Conservation (phyloP, 1,284 basidiomycete species). For the Sanghuangporus weigelae region DNA sequence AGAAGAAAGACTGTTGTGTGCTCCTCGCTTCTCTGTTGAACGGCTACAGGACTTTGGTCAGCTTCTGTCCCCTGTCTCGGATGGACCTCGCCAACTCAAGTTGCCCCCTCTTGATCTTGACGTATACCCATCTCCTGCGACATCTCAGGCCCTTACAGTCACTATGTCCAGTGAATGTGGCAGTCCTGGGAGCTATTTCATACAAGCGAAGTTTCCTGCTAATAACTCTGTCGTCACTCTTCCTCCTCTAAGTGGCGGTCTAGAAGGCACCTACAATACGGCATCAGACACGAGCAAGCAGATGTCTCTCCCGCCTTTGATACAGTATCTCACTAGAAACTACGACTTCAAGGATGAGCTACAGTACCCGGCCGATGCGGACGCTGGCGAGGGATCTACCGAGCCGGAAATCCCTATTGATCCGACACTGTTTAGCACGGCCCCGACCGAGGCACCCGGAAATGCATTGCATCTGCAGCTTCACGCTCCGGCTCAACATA, state of each 20-base stretch:
- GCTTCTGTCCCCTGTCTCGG: background rate
- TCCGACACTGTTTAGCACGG: constrained; percentile 1
- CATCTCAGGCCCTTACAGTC: background rate
- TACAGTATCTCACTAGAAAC: constrained; percentile 10
- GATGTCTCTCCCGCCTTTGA: constrained; percentile 5
- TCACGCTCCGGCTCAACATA: background rate
- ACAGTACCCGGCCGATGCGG: background rate
- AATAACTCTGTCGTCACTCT: background rate
- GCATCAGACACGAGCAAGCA: background rate
- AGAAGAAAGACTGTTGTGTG: background rate
- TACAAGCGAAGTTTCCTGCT: background rate
- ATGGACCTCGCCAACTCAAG: background rate
- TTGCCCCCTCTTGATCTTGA: background rate
- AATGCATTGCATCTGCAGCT: constrained; percentile 5
- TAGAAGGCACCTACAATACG: background rate
- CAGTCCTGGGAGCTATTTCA: background rate
- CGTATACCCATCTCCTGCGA: background rate
- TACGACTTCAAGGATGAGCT: background rate
- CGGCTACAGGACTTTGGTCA: constrained; percentile 10
- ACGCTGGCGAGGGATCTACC: background rate
- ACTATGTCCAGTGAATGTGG: background rate
- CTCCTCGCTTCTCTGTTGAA: constrained; percentile 9
- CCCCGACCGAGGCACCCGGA: background rate
- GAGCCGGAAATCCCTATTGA: constrained; percentile 10
- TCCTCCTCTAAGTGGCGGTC: background rate